Evolutionary conservation across 2,329 filamentous ascomycete species (phyloP).

Genomic region (Pseudogymnoascus sp.): DNA sequence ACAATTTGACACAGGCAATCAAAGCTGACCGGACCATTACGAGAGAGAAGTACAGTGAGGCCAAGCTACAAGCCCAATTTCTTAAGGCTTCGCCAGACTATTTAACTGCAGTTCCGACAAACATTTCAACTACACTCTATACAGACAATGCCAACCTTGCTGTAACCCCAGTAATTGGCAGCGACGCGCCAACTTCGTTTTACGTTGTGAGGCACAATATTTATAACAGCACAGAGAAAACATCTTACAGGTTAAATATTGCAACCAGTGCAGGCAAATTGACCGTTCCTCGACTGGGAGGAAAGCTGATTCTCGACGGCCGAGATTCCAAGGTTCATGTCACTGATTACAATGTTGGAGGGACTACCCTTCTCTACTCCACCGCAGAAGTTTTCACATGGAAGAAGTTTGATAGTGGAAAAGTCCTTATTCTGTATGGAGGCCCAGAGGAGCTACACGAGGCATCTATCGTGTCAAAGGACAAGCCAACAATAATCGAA

Average conservation of each 20-base stretch:
- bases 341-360: slow-evolving; percentile 54
- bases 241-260: slow-evolving; percentile 54
- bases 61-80: slow-evolving; percentile 17
- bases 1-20: slow-evolving; percentile 11
- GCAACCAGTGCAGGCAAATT: slow-evolving; percentile 47
- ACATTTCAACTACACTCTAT: slow-evolving; percentile 44
- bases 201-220: slow-evolving; percentile 59
- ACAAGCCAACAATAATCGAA: slow-evolving; percentile 25
- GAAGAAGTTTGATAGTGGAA: slow-evolving; percentile 51
- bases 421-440: slow-evolving; percentile 55
- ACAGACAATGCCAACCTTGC: slow-evolving; percentile 54
- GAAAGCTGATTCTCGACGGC: slow-evolving; percentile 46
- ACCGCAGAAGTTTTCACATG: slow-evolving; percentile 61
- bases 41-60: slow-evolving; percentile 14
- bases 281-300: slow-evolving; percentile 50
- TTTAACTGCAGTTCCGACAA: slow-evolving; percentile 13
- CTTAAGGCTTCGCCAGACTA: slow-evolving; percentile 18
- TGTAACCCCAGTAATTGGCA: slow-evolving; percentile 51
- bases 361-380: slow-evolving; percentile 52
- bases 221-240: slow-evolving; percentile 48
- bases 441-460: slow-evolving; percentile 54
- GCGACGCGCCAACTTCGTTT: slow-evolving; percentile 46
- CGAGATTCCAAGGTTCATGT: slow-evolving; percentile 60
- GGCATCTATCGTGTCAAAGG: slow-evolving; percentile 30
- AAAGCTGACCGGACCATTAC: slow-evolving; percentile 10